phyloP scores from a whole-genome alignment of 2,329 filamentous ascomycete species.

The Tolypocladium nubicola region DNA sequence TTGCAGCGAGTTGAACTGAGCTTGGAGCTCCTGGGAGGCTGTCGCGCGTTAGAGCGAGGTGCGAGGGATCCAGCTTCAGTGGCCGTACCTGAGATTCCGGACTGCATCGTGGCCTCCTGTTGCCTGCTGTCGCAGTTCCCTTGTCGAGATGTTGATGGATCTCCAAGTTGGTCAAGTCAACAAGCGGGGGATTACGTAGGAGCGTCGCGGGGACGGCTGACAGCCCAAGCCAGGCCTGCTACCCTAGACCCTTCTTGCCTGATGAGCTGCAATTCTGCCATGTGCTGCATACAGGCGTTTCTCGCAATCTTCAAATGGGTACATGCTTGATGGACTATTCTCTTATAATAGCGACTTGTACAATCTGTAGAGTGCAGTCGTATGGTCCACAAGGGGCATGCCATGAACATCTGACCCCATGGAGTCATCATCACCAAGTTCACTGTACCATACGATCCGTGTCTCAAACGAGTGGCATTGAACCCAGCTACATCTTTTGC shows the following conservation, averaged over 20 bases:
- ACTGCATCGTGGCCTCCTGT: conserved; percentile 48
- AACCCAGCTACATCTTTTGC: background rate
- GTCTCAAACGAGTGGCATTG: background rate
- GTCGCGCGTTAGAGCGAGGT: conserved; percentile 2
- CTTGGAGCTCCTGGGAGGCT: conserved; percentile 70
- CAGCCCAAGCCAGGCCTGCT: background rate
- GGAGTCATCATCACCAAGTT: too few relatives aligned
- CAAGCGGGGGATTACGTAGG: background rate
- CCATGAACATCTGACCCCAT: too few relatives aligned
- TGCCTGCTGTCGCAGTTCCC: background rate
- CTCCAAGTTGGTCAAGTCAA: background rate
- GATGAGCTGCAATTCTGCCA: too few relatives aligned
- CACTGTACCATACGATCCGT: too few relatives aligned
- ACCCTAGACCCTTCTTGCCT: background rate
- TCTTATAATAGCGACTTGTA: background rate
- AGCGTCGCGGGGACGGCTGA: too few relatives aligned
- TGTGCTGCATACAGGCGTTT: background rate
- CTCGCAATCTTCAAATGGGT: background rate
- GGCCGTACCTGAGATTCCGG: conserved; percentile 59
- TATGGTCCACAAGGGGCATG: too few relatives aligned
- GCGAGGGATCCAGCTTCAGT: background rate
- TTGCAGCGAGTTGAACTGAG: conserved; percentile 62
- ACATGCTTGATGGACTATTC: too few relatives aligned
- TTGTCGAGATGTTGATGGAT: background rate
- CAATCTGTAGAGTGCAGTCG: background rate